Base-by-base conservation (phyloP, 495 filamentous ascomycete genomes). In the Talaromyces thailandensis region DNA sequence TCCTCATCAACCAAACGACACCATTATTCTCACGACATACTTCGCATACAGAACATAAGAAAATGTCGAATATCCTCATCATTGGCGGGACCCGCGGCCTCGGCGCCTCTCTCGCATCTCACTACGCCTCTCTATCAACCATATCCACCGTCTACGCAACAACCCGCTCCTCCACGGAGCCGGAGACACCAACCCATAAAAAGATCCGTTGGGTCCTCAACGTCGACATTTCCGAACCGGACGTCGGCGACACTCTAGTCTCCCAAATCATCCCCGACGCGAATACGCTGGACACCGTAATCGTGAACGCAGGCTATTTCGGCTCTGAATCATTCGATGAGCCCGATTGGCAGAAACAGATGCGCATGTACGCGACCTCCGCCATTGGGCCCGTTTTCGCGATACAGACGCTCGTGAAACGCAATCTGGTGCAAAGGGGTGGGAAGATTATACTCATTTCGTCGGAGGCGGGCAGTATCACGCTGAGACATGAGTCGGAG, bases 221-320 rank as follows among this genome's bases (percentile, higher is more conserved):
- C 8, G 72, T 85, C 56, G 84, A 88, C 68, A 66, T 88, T 40
- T 72, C 73, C 23, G 78, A 85, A 60, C 75, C 79, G 16, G 80
- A 81, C 11, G 84, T 84, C 16, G 87, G 86, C 35, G 70, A 75
- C 37, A 78, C 67, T 37, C 64, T 87, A 28, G 69, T 75, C 23
- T 70, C 70, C 5, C 75, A 78, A 56, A 70, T 87, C 18, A 62
- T 63, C 35, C 68, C 71, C 6, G 63, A 74, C 29, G 71, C 72
- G 2, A 67, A 70, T 25, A 76, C 72, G 53, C 69, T 88, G 21
- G 84, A 85, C 50, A 73, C 81, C 0, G 80, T 83, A 65, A 83
- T 90, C 58, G 84, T 90, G 68, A 83, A 81, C 4, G 87, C 88
- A 0, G 86, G 86, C 14, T 87, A 86, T 68, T 90, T 91, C 66